A percentile compares a stretch with the other conserved stretches of the same genome.
Conservation (phyloP, 805 yeast genomes). For the Metschnikowia vanudenii region DNA sequence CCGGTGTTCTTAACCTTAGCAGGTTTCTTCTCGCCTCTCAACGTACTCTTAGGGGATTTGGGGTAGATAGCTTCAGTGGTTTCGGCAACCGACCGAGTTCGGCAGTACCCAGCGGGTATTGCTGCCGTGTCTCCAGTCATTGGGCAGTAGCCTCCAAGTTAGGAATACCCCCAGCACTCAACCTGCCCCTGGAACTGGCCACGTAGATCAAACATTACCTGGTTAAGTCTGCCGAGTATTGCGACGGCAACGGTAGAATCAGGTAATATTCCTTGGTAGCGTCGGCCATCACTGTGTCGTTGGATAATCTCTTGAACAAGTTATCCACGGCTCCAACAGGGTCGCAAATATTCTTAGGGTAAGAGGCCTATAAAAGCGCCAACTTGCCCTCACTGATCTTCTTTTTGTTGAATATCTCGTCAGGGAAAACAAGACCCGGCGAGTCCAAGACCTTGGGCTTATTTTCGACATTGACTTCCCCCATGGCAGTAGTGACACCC, state of each 20-base stretch:
- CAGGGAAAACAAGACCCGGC: constrained; percentile 97
- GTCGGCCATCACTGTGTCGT: constrained; percentile 73
- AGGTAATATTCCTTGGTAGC: constrained; percentile 70
- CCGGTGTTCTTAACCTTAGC: constrained; percentile 64
- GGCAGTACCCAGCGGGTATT: constrained; percentile 89
- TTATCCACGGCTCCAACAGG: constrained; percentile 79
- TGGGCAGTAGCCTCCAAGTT: constrained; percentile 84
- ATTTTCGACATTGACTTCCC: constrained; percentile 90
- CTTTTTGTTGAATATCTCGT: constrained; percentile 38
- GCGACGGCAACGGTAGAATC: constrained; percentile 75
- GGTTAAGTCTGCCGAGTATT: constrained; percentile 71
- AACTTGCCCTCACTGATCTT: constrained; percentile 69
- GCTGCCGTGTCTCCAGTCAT: constrained; percentile 97
- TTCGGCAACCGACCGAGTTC: constrained; percentile 46
- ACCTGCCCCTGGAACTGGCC: constrained; percentile 88
- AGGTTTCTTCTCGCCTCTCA: constrained; percentile 44
- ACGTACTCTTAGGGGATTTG: constrained; percentile 34
- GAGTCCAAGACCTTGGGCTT: constrained; percentile 88
- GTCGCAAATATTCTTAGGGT: constrained; percentile 81
- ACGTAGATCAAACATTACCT: constrained; percentile 87
- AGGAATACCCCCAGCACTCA: constrained; percentile 91
- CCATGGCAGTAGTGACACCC: constrained; percentile 88
- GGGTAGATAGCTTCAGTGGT: constrained; percentile 17
- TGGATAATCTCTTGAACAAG: constrained; percentile 71
- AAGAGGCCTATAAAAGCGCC: constrained; percentile 82